Base-by-base conservation (phyloP, 179 eudicot genomes). In the Nepenthes alata region DNA sequence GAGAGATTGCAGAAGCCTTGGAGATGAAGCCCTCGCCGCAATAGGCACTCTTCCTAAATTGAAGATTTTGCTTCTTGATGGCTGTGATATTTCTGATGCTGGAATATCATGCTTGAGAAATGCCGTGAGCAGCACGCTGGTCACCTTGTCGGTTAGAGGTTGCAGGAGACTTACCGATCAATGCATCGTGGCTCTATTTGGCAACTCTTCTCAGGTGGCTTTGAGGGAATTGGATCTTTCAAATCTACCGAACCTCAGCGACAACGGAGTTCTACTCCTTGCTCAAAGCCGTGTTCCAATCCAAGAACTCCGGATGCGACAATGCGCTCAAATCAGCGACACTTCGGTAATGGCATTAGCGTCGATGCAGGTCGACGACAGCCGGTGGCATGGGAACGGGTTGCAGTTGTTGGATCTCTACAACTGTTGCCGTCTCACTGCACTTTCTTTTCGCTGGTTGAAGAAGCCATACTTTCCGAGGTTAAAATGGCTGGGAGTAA, bases 91-190 rank as follows among this genome's bases (percentile, higher is more conserved):
- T 60, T 85, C 80, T 65, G 94, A 87, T 72, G 16, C 65, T 59
- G 97, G 97, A 55, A 69, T 93, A 56, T 87, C 85, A 4, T 72
- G 83, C 66, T 73, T 93, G 64, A 79, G 62, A 63, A 78, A 70
- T 44, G 72, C 71, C 45, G 83, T 69, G 51, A 64, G 71, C 60
- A 78, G 75, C 35, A 79, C 87, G 1, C 76, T 93, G 38, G 69
- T 75, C 52, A 68, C 91, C 2, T 69, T 89, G 59, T 93, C 98
- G 2, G 77, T 93, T 38, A 75, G 93, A 69, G 90, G 98, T 41
- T 93, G 98, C 87, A 89, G 87, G 82, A 83, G 83, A 61, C 93
- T 93, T 8, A 89, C 98, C n/a, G 90, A 87, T 75, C 73, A 75
- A 52, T 89, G 89, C 75, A 77, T 93, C 60, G 66, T 84, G 25